A percentile compares a stretch with the other conserved stretches of the same genome.
phyloP scores from a whole-genome alignment of 768 basidiomycete species.

The Rhodosporidiobolus odoratus region DNA sequence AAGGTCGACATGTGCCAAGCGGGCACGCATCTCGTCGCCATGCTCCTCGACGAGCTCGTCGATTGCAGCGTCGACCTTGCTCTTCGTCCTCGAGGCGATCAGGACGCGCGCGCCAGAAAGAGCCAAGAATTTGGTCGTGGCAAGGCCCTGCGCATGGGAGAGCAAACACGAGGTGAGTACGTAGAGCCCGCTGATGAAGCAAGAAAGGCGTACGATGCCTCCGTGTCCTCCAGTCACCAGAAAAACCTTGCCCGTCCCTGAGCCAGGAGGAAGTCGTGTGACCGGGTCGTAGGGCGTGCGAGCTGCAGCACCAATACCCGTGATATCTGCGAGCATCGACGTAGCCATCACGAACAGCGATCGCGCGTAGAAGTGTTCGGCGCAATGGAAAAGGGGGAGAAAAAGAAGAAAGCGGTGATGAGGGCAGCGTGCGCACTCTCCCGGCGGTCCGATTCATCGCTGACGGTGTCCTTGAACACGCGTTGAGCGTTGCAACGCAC shows the following conservation, averaged over 20 bases:
- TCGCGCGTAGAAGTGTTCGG: not conserved
- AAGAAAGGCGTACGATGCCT: conserved; percentile 33
- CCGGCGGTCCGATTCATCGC: no score
- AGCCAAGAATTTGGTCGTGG: conserved; percentile 55
- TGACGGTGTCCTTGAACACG: no score
- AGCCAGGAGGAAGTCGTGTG: conserved; percentile 50
- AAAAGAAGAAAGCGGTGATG: not conserved
- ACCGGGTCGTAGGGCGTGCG: conserved; percentile 42
- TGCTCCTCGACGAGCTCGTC: conserved; percentile 50
- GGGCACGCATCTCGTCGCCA: conserved; percentile 47
- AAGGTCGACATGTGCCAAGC: conserved; percentile 53
- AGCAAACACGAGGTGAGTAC: not conserved
- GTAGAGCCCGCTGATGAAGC: not conserved
- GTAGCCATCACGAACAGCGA: no score
- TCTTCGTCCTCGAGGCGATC: conserved; percentile 55
- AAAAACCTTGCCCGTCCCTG: conserved; percentile 53
- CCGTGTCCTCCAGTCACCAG: conserved; percentile 61
- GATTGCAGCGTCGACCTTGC: conserved; percentile 54
- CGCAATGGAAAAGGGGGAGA: not conserved
- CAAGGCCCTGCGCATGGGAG: conserved; percentile 45
- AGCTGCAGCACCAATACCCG: not conserved
- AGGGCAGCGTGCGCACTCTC: no score
- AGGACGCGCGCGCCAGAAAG: conserved; percentile 57
- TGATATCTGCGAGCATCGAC: conserved; percentile 13
- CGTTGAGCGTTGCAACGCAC: no score